phyloP scores from a whole-genome alignment of 2,329 filamentous ascomycete species.

The Westerdykella aurantiaca region DNA sequence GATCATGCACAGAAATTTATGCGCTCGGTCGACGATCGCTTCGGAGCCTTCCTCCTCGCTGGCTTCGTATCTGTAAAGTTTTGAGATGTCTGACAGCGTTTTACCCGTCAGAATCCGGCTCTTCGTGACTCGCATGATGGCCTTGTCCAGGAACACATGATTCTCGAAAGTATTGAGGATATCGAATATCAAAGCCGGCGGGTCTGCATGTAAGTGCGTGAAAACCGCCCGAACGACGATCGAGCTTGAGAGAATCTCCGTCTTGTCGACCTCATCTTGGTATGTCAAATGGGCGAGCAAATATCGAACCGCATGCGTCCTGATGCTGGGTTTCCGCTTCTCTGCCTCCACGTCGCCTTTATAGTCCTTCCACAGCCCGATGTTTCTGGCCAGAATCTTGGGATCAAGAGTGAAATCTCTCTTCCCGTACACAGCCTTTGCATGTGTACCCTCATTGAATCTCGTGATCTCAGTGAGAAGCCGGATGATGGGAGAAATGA shows the following conservation, averaged over 20 bases:
- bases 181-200: constrained; percentile 67
- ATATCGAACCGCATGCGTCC: constrained; percentile 78
- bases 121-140: constrained; percentile 68
- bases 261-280: constrained; percentile 69
- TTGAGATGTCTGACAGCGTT: constrained; percentile 61
- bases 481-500: constrained; percentile 83
- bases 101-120: constrained; percentile 68
- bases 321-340: constrained; percentile 65
- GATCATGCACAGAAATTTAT: constrained; percentile 67
- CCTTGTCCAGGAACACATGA: constrained; percentile 67
- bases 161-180: constrained; percentile 65
- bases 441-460: constrained; percentile 78
- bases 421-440: constrained; percentile 69
- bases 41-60: constrained; percentile 42
- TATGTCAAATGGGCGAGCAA: constrained; percentile 73
- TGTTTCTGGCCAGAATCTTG: constrained; percentile 71
- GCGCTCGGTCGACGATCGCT: constrained; percentile 61
- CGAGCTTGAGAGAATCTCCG: constrained; percentile 72
- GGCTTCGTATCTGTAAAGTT: constrained; percentile 38
- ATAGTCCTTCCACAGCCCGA: constrained; percentile 58
- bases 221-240: constrained; percentile 65
- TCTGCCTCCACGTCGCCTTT: constrained; percentile 56
- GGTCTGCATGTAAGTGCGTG: constrained; percentile 71
- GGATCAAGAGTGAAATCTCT: constrained; percentile 66
- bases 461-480: constrained; percentile 78